Base-by-base conservation (phyloP, 2,329 filamentous ascomycete species). In the Pseudomassariella vexata region DNA sequence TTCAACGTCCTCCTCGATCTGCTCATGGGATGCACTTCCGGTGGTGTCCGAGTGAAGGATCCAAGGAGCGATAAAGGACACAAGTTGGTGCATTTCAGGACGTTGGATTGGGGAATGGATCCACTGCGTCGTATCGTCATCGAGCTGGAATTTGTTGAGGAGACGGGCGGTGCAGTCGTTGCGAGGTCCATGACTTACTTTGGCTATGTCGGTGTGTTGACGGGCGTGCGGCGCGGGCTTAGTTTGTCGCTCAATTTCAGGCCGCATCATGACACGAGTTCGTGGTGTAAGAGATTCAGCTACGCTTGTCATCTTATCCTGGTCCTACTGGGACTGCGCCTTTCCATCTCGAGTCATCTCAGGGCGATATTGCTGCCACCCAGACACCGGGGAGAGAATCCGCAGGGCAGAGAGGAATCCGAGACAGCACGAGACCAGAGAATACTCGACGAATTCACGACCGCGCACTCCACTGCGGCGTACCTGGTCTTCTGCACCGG, bases 21-120 rank as follows among this genome's bases (percentile, higher is more conserved):
- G 5, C 58, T 83, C 21, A 68, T 83, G 55, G 79, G 78, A 3
- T 83, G 79, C 48, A 82, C 78, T 1, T 79, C 73, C 27, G 59
- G 59, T 4, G 59, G 56, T 1, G 51, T 48, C 1, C 44, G 53
- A 2, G 42, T 49, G 9, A 39, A 44, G 5, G 11, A 40, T 37
- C 7, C 19, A 32, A 31, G 26, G 32, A 18, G 35, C 19, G 52
- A 56, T 46, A 41, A 11, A 42, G 35, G 19, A 40, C 19, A 12
- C 40, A 26, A 56, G 21, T 65, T 76, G 56, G 45, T 75, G 39
- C 73, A 76, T 49, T 76, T 76, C 41, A 58, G 73, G 11, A 73
- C 69, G 3, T 44, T 76, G 11, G 71, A 76, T 38, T 74, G 70
- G 70, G 60, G 54, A 0, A 75, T 76, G 71, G 63, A 72, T 30